Conservation (phyloP, 139 green algal genomes). For the Marvania coccoides region DNA sequence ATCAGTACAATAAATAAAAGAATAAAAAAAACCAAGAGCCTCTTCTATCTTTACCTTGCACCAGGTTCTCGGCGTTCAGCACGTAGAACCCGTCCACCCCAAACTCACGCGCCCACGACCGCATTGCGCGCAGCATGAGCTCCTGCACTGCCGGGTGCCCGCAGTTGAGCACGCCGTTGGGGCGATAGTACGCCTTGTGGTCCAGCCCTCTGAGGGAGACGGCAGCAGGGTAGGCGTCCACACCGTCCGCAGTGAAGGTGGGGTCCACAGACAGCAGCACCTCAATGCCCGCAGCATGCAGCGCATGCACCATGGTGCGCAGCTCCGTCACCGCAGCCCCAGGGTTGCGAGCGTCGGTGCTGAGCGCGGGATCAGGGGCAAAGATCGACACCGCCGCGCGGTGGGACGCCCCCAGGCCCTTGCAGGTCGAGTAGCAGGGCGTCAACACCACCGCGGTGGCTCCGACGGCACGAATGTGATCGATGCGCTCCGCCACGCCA, state of each 20-base stretch:
- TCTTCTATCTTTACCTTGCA: slow-evolving; percentile 34
- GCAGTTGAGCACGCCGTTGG: slow-evolving; percentile 51
- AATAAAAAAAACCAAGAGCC: too few relatives aligned
- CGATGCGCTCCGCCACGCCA: slow-evolving; percentile 42
- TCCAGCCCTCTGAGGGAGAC: slow-evolving; percentile 54
- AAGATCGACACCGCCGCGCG: slow-evolving; percentile 40
- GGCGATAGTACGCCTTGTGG: slow-evolving; percentile 54
- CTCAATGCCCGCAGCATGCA: slow-evolving; percentile 58
- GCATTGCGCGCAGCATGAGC: slow-evolving; percentile 47
- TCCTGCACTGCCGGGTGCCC: slow-evolving; percentile 53
- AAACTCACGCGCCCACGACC: slow-evolving; percentile 61
- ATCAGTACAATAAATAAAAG: too few relatives aligned
- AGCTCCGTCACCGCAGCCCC: slow-evolving; percentile 44
- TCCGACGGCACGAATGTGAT: slow-evolving; percentile 24
- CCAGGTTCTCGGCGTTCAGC: slow-evolving; percentile 73
- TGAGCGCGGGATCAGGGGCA: slow-evolving; percentile 41
- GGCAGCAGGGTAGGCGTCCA: slow-evolving; percentile 32
- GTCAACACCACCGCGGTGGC: slow-evolving; percentile 51
- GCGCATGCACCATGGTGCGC: slow-evolving; percentile 33
- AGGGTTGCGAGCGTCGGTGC: slow-evolving; percentile 4
- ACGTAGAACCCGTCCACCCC: slow-evolving; percentile 73
- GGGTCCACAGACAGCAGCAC: slow-evolving; percentile 66
- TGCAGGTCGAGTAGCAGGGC: slow-evolving; percentile 19
- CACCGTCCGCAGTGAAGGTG: slow-evolving; percentile 66
- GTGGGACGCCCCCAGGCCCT: not conserved